Base-by-base conservation (phyloP, 2,329 filamentous ascomycete species). In the Penicillium oxalicum region DNA sequence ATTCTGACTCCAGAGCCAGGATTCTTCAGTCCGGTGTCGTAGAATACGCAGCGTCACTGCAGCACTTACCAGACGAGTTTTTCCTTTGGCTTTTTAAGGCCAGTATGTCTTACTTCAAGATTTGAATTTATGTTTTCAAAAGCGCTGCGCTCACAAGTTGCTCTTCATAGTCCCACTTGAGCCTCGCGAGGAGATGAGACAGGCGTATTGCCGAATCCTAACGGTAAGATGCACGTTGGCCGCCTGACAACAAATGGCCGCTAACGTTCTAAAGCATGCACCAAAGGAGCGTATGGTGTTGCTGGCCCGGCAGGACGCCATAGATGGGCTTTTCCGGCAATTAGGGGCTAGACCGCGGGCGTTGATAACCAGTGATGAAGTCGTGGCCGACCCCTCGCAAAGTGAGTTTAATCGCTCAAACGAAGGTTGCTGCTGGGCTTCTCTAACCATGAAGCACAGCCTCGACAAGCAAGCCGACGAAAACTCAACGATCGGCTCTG, bases 1-100 rank as follows among this genome's bases (percentile, higher is more conserved):
- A 80, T 29, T 69, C 76, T 0, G 68, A 69, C 5, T 70, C 73
- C 35, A 76, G 84, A 43, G 72, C 80, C 47, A 78, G 82, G 55
- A 73, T 79, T 34, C 78, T 89, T 45, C 67, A 81, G 25, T 82
- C 80, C 18, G 85, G 86, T 1, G 69, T 86, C 48, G 74, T 83
- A 1, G 75, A 79, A 47, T 76, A 79, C 39, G 70, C 84, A 11
- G 68, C 79, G 12, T 60, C 64, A 4, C 70, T 70, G 35, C 63
- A 67, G 9, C 54, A 62, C 3, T 62, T 89, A 9, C 81, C 86
- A 0, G 80, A 87, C 51, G 77, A 84, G 47, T 61, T 89, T 1
- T 75, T 88, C 43, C 59, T 77, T 12, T 91, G 87, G 86, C 71
- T 88, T 3, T 64, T 73, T 33, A 53, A 63, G 36, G 61, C 65